Evolutionary conservation across 1,284 basidiomycete genomes (phyloP).

Genomic region (Microbotryum silenes-acaulis): DNA sequence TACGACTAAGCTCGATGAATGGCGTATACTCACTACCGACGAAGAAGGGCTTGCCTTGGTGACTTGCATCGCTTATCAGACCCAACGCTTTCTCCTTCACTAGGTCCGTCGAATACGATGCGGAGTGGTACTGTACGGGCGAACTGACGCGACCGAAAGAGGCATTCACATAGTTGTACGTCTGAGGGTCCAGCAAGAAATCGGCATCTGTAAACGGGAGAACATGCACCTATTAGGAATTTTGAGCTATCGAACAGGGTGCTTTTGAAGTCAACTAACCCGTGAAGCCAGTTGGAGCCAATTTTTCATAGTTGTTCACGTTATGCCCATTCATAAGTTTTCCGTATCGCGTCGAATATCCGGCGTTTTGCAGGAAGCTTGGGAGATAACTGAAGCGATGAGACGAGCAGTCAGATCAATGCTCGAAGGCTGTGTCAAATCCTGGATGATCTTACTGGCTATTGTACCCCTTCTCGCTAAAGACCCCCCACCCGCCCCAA

Average conservation of each 20-base stretch:
- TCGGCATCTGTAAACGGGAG: slow-evolving; percentile 22
- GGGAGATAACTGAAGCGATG: slow-evolving; percentile 29
- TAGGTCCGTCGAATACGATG: slow-evolving; percentile 36
- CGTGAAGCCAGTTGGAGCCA: slow-evolving; percentile 20
- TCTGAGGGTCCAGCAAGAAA: slow-evolving; percentile 38
- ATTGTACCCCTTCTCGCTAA: slow-evolving; percentile 36
- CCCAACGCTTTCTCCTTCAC: slow-evolving; percentile 33
- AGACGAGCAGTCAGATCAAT: not conserved
- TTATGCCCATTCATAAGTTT: slow-evolving; percentile 40
- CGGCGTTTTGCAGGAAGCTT: slow-evolving; percentile 35
- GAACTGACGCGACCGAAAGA: slow-evolving; percentile 10
- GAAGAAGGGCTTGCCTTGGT: slow-evolving; percentile 35
- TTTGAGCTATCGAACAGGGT: too few relatives aligned
- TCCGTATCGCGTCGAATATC: slow-evolving; percentile 39
- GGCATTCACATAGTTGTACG: slow-evolving; percentile 37
- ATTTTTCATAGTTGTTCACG: slow-evolving; percentile 22
- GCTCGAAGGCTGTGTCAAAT: too few relatives aligned
- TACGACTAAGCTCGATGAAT: not conserved
- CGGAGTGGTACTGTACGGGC: slow-evolving; percentile 25
- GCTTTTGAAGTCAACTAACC: not conserved
- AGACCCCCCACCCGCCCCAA: slow-evolving; percentile 36
- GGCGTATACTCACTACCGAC: slow-evolving; percentile 24
- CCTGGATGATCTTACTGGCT: slow-evolving; percentile 5
- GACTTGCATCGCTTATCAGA: slow-evolving; percentile 26
- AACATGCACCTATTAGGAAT: not conserved